Conservation (phyloP, 2,329 filamentous ascomycete genomes). For the Nannizziopsis barbatae region DNA sequence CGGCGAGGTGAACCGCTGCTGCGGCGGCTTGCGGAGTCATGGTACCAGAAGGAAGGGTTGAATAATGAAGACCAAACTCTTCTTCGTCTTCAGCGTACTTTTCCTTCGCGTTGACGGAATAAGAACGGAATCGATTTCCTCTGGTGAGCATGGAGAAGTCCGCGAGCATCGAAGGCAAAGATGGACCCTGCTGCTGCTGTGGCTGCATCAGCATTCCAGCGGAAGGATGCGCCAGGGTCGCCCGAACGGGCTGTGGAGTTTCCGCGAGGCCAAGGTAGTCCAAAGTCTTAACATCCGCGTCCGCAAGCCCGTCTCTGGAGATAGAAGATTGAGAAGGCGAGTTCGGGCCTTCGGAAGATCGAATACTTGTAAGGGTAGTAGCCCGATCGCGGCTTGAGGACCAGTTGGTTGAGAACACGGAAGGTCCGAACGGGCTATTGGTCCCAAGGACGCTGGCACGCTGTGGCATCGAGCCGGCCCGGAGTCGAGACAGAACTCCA, state of each 20-base stretch:
- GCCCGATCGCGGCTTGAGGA: constrained; percentile 67
- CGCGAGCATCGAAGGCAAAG: constrained; percentile 54
- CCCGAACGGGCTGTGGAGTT: constrained; percentile 69
- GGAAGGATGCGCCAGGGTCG: constrained; percentile 55
- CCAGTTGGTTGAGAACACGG: constrained; percentile 82
- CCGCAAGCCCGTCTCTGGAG: constrained; percentile 70
- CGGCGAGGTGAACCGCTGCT: constrained; percentile 47
- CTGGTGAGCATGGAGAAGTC: constrained; percentile 65
- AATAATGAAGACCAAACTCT: constrained; percentile 54
- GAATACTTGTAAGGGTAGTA: constrained; percentile 79
- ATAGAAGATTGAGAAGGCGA: constrained; percentile 81
- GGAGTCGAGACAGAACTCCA: constrained; percentile 64
- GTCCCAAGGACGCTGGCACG: constrained; percentile 56
- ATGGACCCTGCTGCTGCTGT: constrained; percentile 43
- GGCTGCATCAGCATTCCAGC: constrained; percentile 43
- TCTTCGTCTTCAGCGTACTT: constrained; percentile 87
- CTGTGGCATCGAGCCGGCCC: constrained; percentile 90
- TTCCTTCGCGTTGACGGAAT: constrained; percentile 97
- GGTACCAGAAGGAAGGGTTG: constrained; percentile 47
- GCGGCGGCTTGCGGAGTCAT: constrained; percentile 49
- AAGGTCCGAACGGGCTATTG: constrained; percentile 66
- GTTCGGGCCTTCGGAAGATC: constrained; percentile 73
- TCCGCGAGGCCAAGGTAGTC: constrained; percentile 94
- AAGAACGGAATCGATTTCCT: constrained; percentile 85
- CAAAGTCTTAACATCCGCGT: constrained; percentile 82